Base-by-base conservation (phyloP, 768 basidiomycete genomes). In the Tremella fuciformis region DNA sequence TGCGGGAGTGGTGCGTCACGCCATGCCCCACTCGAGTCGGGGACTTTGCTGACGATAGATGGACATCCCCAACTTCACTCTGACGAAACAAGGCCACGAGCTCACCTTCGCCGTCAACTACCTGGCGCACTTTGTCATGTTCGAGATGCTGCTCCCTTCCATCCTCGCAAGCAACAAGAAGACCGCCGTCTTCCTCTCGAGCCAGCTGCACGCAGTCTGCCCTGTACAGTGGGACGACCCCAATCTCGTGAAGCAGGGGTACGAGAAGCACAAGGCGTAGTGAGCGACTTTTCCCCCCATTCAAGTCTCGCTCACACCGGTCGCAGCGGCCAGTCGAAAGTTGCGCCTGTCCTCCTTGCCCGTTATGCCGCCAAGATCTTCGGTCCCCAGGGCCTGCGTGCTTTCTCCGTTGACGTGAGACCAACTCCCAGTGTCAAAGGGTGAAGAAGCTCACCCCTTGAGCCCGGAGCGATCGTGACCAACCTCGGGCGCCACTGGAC, bases 1-100 rank as follows among this genome's bases (percentile, higher is more conserved):
- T 41, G 57, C 57, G 19, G 57, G 18, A 3, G 51, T 53, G 21
- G 57, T 58, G 40, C 16, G 50, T 47, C 22, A 4, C 22, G 4
- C 22, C 42, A 6, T 37, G 9, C 6, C 29, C 11, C 29, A 34
- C 29, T 6, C 6, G 6, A 11, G 29, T 11, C 11, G 4, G 29
- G 4, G 11, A 34, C 11, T 34, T 4, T 4, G 29, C 29, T 34
- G 29, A 34, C 11, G 29, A 34, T 34, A 34, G 29, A 57, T 57
- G 55, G 55, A 44, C 15, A n/a, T 39, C 11, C 46, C 46, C 37
- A 22, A 37, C 7, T 57, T n/a, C 26, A 49, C 21, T 6, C 21
- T 49, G 55, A 57, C 46, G 26, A 19, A 37, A 15, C 46, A 57
- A 13, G 55, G 55, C 4, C 38, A 24, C n/a, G 55, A 57, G 25